These are phyloP conservation scores for Panaeolus papilionaceus DNA, from an alignment of 768 basidiomycete genomes.

Conservation along the genomic window DNA sequence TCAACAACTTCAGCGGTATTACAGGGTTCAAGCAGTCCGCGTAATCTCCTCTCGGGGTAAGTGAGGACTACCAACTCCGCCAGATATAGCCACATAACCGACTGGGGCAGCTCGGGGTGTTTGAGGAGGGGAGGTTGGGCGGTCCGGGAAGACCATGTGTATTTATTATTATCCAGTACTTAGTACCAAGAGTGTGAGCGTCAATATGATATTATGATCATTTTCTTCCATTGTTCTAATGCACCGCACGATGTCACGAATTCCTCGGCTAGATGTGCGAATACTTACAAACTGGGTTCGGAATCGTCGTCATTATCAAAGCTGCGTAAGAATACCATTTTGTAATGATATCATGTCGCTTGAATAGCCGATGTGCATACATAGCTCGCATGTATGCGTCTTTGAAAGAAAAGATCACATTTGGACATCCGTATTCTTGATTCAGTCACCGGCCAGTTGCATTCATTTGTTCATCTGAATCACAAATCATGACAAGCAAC, in stretches of 20 bases:
- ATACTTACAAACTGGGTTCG: background rate
- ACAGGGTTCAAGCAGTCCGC: constrained; percentile 35
- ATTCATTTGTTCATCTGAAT: background rate
- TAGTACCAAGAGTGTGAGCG: constrained; percentile 1
- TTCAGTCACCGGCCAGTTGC: background rate
- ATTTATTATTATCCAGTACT: background rate
- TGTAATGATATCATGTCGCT: background rate
- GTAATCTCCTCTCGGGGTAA: background rate
- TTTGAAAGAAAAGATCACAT: constrained; percentile 1
- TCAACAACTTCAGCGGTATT: constrained; percentile 43
- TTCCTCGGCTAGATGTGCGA: too few species aligned
- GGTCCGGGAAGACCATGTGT: background rate
- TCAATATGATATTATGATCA: background rate
- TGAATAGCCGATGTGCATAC: background rate
- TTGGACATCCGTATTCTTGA: background rate
- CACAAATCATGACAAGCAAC: background rate
- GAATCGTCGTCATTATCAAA: background rate
- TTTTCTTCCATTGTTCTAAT: constrained; percentile 3
- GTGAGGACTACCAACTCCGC: background rate
- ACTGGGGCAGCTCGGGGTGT: background rate
- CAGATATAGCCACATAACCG: background rate
- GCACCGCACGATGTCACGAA: background rate
- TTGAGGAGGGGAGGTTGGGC: background rate
- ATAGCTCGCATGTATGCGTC: background rate
- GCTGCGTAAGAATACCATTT: background rate